Evolutionary conservation across 371 early-diverging fungal species (phyloP).

Genomic region (Ecytonucleospora hepatopenaei): DNA sequence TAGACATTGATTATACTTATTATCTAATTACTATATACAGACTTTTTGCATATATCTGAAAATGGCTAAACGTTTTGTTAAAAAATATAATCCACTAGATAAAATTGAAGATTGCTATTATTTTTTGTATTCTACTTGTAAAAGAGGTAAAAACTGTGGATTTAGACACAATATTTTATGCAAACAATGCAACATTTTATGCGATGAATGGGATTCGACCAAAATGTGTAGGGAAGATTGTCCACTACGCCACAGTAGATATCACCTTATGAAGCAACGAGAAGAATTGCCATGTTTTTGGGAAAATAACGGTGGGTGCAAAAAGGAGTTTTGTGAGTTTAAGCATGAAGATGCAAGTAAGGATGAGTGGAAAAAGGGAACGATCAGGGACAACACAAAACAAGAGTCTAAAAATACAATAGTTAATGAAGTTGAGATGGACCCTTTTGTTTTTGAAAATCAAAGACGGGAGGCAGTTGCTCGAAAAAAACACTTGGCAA

Average conservation of each 20-base stretch:
- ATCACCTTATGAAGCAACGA: slow-evolving; percentile 51
- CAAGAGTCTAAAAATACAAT: not conserved
- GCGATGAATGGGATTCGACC: slow-evolving; percentile 47
- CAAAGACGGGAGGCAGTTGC: not conserved
- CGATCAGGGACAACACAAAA: not conserved
- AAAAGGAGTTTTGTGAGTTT: slow-evolving; percentile 50
- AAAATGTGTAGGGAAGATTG: slow-evolving; percentile 46
- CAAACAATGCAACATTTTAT: slow-evolving; percentile 45
- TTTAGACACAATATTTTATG: slow-evolving; percentile 50
- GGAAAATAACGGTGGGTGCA: slow-evolving; percentile 53
- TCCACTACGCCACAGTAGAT: slow-evolving; percentile 51
- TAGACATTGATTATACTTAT: no score
- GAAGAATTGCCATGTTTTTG: slow-evolving; percentile 49
- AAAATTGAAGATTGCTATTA: slow-evolving; percentile 57
- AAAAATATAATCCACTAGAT: not conserved
- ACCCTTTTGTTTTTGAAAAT: not conserved
- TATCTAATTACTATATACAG: no score
- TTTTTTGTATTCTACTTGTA: slow-evolving; percentile 55
- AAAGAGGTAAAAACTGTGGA: slow-evolving; percentile 37
- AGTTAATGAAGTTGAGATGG: not conserved
- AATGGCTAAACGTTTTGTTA: no score
- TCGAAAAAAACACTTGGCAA: not conserved
- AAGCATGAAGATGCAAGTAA: slow-evolving; percentile 41
- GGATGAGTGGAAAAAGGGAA: slow-evolving; percentile 42
- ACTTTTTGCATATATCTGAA: no score